A percentile compares a stretch with the other conserved stretches of the same genome.
Conservation (phyloP, 2,329 filamentous ascomycete species). For the Esteya vermicola region DNA sequence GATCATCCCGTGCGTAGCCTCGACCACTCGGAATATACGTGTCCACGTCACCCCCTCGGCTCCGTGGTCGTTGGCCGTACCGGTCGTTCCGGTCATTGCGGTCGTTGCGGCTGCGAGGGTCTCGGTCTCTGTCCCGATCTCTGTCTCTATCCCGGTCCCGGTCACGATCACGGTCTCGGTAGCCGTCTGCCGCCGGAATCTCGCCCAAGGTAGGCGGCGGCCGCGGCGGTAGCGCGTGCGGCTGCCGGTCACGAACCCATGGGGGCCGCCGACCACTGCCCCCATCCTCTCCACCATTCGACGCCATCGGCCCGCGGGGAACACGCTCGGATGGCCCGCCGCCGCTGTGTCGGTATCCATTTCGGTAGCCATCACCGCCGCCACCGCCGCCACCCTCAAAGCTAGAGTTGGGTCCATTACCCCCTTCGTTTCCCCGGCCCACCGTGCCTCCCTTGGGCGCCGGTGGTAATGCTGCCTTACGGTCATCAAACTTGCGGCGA, state of each 20-base stretch:
- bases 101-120: too few species aligned
- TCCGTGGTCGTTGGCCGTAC: conserved; percentile 9
- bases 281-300: not conserved
- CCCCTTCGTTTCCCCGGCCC: conserved; percentile 49
- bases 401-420: conserved; percentile 29
- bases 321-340: conserved; percentile 18
- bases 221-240: conserved; percentile 29
- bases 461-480: conserved; percentile 71
- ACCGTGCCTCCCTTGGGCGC: conserved; percentile 86
- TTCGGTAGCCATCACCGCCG: conserved; percentile 3
- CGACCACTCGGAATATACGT: conserved; percentile 37
- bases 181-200: conserved; percentile 24
- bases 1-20: conserved; percentile 25
- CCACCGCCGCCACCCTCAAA: conserved; percentile 38
- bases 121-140: conserved; percentile 9
- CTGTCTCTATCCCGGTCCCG: conserved; percentile 19
- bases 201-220: conserved; percentile 32
- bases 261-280: conserved; percentile 30
- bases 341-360: not conserved
- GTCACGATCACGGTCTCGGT: conserved; percentile 20
- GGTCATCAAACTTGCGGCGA: conserved; percentile 74
- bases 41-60: conserved; percentile 20
- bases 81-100: conserved; percentile 3
- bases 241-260: conserved; percentile 37
- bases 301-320: conserved; percentile 11